These are phyloP conservation scores for Anthracocystis panici-leucophaei DNA, from an alignment of 1,284 basidiomycete genomes.

Conservation along the genomic window DNA sequence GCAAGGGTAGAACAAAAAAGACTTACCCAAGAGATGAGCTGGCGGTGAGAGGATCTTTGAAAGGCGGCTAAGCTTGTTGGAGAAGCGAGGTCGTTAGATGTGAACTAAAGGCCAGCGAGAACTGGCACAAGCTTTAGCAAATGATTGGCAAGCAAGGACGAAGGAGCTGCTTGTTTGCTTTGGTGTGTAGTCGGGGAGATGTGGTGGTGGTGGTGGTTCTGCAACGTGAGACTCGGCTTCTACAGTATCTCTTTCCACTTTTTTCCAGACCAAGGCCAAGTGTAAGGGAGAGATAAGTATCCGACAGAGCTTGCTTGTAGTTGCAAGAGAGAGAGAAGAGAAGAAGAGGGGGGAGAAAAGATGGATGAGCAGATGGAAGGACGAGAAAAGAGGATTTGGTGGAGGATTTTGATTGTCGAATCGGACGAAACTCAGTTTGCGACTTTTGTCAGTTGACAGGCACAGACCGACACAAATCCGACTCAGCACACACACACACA, in stretches of 20 bases:
- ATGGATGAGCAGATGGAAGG: background rate
- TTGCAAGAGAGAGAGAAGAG: conserved; percentile 14
- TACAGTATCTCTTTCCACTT: conserved; percentile 24
- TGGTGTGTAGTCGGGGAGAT: background rate
- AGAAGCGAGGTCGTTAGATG: background rate
- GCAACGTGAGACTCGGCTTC: conserved; percentile 31
- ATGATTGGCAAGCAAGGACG: background rate
- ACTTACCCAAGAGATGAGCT: conserved; percentile 20
- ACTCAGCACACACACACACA: conserved; percentile 1
- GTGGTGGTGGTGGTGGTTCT: conserved; percentile 4
- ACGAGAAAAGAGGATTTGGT: conserved; percentile 5
- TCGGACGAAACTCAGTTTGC: background rate
- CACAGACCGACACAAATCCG: conserved; percentile 5
- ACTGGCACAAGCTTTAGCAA: conserved; percentile 7
- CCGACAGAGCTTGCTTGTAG: conserved; percentile 27
- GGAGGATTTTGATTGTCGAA: conserved; percentile 4
- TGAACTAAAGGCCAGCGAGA: conserved; percentile 10
- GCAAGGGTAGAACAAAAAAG: background rate
- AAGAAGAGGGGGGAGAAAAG: conserved; percentile 8
- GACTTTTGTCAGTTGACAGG: conserved; percentile 2
- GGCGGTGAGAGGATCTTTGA: background rate
- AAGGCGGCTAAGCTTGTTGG: background rate
- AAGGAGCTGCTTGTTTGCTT: background rate
- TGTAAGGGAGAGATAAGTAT: conserved; percentile 22
- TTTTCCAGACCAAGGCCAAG: background rate